Percentiles rank a stretch among this genome's conserved stretches.
Conservation (phyloP, 176 grass and related monocot genomes). For the Carex parvula region DNA sequence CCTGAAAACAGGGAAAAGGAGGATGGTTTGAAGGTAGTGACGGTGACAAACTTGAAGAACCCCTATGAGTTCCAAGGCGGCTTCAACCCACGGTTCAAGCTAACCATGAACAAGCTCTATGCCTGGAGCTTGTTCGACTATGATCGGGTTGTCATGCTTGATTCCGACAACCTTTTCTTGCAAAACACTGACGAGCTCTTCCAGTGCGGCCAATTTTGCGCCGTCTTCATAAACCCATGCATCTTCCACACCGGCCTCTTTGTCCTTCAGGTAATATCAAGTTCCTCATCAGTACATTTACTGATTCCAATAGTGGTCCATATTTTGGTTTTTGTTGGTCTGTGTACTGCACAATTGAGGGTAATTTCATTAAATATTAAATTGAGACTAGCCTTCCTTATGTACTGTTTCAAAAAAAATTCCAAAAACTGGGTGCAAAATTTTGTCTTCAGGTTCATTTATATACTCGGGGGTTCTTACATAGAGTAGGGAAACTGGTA, state of each 20-base stretch:
- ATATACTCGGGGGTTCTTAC: background rate
- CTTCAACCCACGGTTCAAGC: constrained; percentile 82
- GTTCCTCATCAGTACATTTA: background rate
- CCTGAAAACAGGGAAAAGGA: constrained; percentile 63
- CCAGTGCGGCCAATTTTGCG: constrained; percentile 93
- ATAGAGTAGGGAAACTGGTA: background rate
- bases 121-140: constrained; percentile 85
- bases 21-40: constrained; percentile 80
- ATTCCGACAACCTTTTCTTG: constrained; percentile 93
- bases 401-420: background rate
- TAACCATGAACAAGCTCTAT: constrained; percentile 95
- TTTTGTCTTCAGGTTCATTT: background rate
- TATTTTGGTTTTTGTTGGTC: constrained; percentile 3
- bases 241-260: constrained; percentile 98
- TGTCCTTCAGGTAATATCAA: constrained; percentile 72
- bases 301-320: background rate
- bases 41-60: constrained; percentile 85
- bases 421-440: background rate
- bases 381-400: background rate
- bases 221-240: constrained; percentile 97
- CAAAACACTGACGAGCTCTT: constrained; percentile 92
- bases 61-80: constrained; percentile 77
- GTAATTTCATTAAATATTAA: background rate
- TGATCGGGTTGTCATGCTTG: constrained; percentile 90
- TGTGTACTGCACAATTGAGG: background rate